These are phyloP conservation scores for Yueomyces sinensis DNA, from an alignment of 805 yeast species.

Conservation along the genomic window DNA sequence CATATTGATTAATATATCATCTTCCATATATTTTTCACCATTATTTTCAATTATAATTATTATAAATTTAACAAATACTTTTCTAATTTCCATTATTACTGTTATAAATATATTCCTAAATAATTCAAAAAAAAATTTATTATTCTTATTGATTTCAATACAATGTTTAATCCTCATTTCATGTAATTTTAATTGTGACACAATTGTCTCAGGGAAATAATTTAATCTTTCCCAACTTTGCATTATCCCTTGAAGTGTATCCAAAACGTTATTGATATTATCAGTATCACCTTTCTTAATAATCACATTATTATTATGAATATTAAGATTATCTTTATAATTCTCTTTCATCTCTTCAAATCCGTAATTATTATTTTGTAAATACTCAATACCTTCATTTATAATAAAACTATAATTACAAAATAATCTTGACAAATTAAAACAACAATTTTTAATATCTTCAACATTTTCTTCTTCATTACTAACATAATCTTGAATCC, in stretches of 20 bases:
- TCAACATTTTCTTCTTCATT: background rate
- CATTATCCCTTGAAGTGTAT: background rate
- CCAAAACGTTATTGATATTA: background rate
- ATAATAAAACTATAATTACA: background rate
- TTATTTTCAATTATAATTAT: background rate
- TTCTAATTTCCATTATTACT: background rate
- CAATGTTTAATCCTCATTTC: background rate
- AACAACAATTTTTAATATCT: background rate
- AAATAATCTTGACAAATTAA: too few relatives aligned
- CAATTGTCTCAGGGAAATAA: background rate
- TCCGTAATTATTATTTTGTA: background rate
- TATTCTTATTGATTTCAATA: background rate
- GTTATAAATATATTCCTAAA: background rate
- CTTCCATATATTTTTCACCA: background rate
- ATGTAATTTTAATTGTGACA: background rate
- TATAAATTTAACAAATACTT: background rate
- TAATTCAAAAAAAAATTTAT: background rate
- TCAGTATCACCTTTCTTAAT: too few relatives aligned
- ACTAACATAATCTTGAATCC: too few relatives aligned
- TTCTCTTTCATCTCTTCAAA: too few relatives aligned
- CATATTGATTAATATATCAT: background rate
- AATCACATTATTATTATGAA: too few relatives aligned
- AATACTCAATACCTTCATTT: background rate
- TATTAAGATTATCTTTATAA: too few relatives aligned
- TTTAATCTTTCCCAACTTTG: background rate